Percentiles rank a stretch among this genome's conserved stretches.
These are phyloP conservation scores for Saprolegnia parasitica DNA, from an alignment of 352 stramenopile species.

Conservation along the genomic window DNA sequence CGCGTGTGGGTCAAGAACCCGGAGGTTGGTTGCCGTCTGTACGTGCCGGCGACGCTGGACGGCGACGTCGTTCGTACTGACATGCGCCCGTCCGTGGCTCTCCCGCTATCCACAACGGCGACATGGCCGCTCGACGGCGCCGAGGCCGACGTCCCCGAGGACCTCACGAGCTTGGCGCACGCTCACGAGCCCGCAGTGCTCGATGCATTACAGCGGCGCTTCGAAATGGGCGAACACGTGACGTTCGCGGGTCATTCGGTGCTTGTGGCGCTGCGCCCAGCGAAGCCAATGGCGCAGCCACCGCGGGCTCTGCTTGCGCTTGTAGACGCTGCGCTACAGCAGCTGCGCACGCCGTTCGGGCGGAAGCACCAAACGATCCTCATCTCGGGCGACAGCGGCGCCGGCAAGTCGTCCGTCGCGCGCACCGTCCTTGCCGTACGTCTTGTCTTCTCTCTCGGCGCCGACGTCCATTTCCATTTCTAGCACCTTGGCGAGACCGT, in stretches of 20 bases:
- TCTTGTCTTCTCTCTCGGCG: not conserved
- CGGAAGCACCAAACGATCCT: conserved; percentile 8
- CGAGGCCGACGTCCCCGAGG: not conserved
- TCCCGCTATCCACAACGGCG: not conserved
- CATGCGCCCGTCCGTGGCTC: not conserved
- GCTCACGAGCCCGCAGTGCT: conserved; percentile 5
- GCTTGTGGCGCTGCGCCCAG: conserved; percentile 7
- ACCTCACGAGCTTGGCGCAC: not conserved
- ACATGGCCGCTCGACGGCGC: not conserved
- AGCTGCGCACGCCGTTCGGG: not conserved
- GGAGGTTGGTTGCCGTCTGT: not conserved
- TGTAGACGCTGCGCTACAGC: not conserved
- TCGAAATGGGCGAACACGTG: not conserved
- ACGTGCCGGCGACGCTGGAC: not conserved
- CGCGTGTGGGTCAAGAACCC: conserved; percentile 3
- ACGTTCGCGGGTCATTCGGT: conserved; percentile 6
- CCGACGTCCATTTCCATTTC: not conserved
- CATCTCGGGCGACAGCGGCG: conserved; percentile 12
- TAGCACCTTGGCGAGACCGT: not conserved
- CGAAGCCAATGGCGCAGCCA: not conserved
- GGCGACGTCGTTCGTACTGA: not conserved
- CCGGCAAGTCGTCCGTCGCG: conserved; percentile 10
- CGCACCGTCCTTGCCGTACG: not conserved
- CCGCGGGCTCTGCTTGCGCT: not conserved
- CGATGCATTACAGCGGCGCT: not conserved